Base-by-base conservation (phyloP, 1,284 basidiomycete species). In the Trametes versicolor region DNA sequence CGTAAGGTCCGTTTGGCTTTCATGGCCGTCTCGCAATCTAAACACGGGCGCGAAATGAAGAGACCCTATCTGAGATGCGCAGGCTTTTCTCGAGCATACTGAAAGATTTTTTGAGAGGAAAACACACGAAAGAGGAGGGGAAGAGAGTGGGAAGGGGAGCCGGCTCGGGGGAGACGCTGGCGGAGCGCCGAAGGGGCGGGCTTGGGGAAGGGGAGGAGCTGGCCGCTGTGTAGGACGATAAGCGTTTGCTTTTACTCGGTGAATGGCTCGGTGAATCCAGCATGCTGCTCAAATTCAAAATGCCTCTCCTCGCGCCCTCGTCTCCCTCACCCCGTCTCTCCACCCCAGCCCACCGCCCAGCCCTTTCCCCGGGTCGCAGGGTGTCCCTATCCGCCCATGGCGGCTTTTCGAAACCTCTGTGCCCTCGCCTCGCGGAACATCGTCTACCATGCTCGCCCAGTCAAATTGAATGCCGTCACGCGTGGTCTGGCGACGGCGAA, bases 401-500 rank as follows among this genome's bases (percentile, higher is more conserved):
- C 83, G 75, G 78, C 81, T 70, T 71, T 85, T 72, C 83, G 85
- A 69, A 79, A 77, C 71, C 76, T 80, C 73, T 73, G 79, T 65
- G 79, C 77, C 64, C 75, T 83, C 68, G 58, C 67, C 64, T 57
- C 65, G 51, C 67, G 67, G 65, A 64, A 68, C 43, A n/a, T 68
- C 62, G 36, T 56, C 49, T 60, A 41, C 17, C 54, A 64, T 69
- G 59, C 60, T 25, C 69, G 65, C 49, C 48, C 59, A 25, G 53
- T 56, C 17, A 17, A 39, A 15, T 19, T 49, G 58, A 64, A 27
- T 45, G 53, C 15, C 27, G 29, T 58, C 10, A 56, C 67, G 50
- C 80, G 85, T 62, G 80, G 80, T 61, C 80, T 90, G 63, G 88
- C 89, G 32, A 88, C 86, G n/a, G 81, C 87, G 60, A 87, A 85